phyloP scores from a whole-genome alignment of 2,329 filamentous ascomycete genomes.

The Cercospora zeae-maydis region DNA sequence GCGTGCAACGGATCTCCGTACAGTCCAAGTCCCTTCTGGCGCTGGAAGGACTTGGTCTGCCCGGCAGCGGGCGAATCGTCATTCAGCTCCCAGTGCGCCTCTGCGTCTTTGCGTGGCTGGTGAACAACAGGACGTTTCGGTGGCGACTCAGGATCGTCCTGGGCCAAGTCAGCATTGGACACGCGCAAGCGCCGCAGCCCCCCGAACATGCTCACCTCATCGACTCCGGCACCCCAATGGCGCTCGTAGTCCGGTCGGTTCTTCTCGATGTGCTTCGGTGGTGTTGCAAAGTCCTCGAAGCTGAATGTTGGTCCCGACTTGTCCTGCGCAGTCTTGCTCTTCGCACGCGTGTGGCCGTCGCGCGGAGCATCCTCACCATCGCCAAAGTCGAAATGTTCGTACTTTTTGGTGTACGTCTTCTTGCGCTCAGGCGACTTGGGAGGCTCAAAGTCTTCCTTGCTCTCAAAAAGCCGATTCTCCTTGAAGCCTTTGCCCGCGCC shows the following conservation, averaged over 20 bases:
- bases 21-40: conserved; percentile 66
- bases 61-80: conserved; percentile 62
- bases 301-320: conserved; percentile 68
- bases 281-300: conserved; percentile 84
- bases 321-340: conserved; percentile 32
- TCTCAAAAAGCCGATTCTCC: conserved; percentile 55
- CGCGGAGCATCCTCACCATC: conserved; percentile 53
- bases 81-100: conserved; percentile 77
- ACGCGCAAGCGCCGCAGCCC: conserved; percentile 18
- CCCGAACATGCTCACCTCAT: conserved; percentile 48
- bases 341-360: conserved; percentile 23
- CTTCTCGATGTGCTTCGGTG: conserved; percentile 67
- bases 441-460: conserved; percentile 47
- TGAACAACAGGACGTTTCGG: conserved; percentile 56
- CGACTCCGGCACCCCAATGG: conserved; percentile 72
- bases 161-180: conserved; percentile 24
- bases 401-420: conserved; percentile 73
- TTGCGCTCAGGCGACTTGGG: conserved; percentile 41
- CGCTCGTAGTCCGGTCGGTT: conserved; percentile 66
- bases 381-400: conserved; percentile 78
- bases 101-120: conserved; percentile 73
- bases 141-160: conserved; percentile 57
- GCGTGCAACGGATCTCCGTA: conserved; percentile 69
- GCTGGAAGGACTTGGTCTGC: conserved; percentile 30
- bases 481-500: conserved; percentile 51